Base-by-base conservation (phyloP, 2,329 filamentous ascomycete genomes). In the Diaporthe aspalathi region DNA sequence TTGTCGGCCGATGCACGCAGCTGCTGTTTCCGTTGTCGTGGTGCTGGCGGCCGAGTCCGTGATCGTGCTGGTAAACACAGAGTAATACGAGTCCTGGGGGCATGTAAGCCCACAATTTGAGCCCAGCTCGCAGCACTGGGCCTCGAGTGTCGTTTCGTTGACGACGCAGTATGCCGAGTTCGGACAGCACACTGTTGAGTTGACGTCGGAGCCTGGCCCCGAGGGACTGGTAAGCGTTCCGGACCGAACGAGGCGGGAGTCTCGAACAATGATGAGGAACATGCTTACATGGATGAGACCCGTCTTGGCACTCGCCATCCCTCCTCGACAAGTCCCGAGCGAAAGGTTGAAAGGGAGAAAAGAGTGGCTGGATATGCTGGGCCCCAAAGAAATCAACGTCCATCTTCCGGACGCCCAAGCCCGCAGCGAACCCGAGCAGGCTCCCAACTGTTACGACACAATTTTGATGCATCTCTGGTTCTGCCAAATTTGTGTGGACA, bases 71-170 rank as follows among this genome's bases (percentile, higher is more conserved):
- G 38, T 35, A 3, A 40, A 24, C 3, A 35, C 3, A 7, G 40
- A 17, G 8, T 17, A 67, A 38, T 24, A 67, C 17, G 3, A 17
- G 40, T 22, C 38, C 38, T 45, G 20, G 17, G 4, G 2, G 7
- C 65, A 67, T 29, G 17, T 20, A 2, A 27, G 11, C 24, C 65
- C 38, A 45, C 65, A 56, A 16, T 9, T 47, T 7, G 65, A 67
- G 12, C 65, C 65, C 12, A 67, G 29, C 7, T 27, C 17, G 8
- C 65, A 67, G 65, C 65, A 67, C 7, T 17, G 6, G 40, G 65
- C 17, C 22, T 32, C 24, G 5, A 35, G n/a, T n/a, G 24, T 35
- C 16, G 24, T 54, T 17, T 54, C 50, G 5, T 67, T 47, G 38
- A 45, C 24, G 20, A 29, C n/a, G 12, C 50, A 56, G 11, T 67